These are phyloP conservation scores for Ilyonectria mors-panacis DNA, from an alignment of 2,329 filamentous ascomycete genomes.

Conservation along the genomic window DNA sequence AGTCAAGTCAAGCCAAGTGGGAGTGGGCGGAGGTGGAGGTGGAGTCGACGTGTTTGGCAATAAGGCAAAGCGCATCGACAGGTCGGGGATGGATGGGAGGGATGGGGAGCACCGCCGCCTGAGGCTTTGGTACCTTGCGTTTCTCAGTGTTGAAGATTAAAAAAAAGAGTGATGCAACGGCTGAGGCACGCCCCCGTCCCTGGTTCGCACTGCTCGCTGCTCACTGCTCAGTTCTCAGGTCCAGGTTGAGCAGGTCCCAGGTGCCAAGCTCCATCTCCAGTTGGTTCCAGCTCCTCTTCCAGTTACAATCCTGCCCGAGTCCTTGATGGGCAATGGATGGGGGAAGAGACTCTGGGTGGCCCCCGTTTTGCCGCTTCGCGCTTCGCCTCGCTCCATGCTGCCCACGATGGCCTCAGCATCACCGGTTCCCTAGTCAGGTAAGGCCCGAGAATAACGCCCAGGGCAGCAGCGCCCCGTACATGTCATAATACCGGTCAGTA, in stretches of 20 bases:
- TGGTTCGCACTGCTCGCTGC: conserved; percentile 3
- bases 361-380: conserved; percentile 23
- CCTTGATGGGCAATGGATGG: conserved; percentile 6
- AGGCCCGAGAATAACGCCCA: conserved; percentile 16
- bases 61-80: conserved; percentile 48
- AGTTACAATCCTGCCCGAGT: not conserved
- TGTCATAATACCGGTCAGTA: conserved; percentile 45
- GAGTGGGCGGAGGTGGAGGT: conserved; percentile 41
- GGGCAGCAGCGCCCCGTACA: conserved; percentile 22
- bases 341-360: not conserved
- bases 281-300: conserved; percentile 2
- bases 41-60: conserved; percentile 45
- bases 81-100: conserved; percentile 38
- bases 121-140: conserved; percentile 38
- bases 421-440: conserved; percentile 31
- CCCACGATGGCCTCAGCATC: conserved; percentile 39
- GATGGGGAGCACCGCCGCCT: conserved; percentile 13
- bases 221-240: conserved; percentile 21
- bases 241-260: not conserved
- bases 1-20: conserved; percentile 15
- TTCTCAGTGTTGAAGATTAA: conserved; percentile 34
- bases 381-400: conserved; percentile 24
- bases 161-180: conserved; percentile 23
- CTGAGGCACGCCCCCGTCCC: conserved; percentile 13
- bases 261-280: conserved; percentile 1